phyloP scores from a whole-genome alignment of 805 yeast species.

The Nakazawaea siamensis region DNA sequence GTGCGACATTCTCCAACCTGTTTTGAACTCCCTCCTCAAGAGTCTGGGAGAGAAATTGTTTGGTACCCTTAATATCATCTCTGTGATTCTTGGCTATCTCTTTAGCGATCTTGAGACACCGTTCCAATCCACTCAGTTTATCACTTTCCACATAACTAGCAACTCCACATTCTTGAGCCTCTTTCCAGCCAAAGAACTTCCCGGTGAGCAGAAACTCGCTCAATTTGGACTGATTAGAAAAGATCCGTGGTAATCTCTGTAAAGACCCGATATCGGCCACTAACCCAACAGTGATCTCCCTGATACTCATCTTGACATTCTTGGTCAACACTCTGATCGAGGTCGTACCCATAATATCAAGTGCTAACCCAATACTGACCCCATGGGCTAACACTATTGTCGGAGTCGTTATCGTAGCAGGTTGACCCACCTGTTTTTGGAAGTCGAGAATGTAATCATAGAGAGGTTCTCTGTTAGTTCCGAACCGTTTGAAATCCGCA shows the following conservation, averaged over 20 bases:
- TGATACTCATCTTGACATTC: conserved; percentile 47
- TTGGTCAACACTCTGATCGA: conserved; percentile 48
- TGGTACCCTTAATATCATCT: conserved; percentile 62
- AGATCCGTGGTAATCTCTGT: conserved; percentile 52
- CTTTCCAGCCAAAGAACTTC: conserved; percentile 41
- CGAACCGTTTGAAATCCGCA: conserved; percentile 13
- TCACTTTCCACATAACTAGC: conserved; percentile 35
- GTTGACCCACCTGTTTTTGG: conserved; percentile 46
- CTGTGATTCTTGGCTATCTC: conserved; percentile 37
- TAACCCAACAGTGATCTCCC: conserved; percentile 67
- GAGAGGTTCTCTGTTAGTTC: conserved; percentile 19
- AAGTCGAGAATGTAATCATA: conserved; percentile 40
- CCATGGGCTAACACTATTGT: conserved; percentile 67
- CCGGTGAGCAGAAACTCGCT: conserved; percentile 60
- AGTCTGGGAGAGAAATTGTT: conserved; percentile 39
- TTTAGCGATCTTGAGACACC: conserved; percentile 42
- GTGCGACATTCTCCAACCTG: conserved; percentile 46
- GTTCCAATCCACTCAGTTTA: conserved; percentile 38
- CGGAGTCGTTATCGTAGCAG: conserved; percentile 43
- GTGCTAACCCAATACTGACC: conserved; percentile 52
- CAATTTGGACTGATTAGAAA: conserved; percentile 47
- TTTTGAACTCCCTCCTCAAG: conserved; percentile 29
- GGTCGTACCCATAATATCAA: conserved; percentile 55
- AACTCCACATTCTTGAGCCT: conserved; percentile 49
- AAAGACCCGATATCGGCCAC: conserved; percentile 76